A percentile compares a stretch with the other conserved stretches of the same genome.
phyloP scores from a whole-genome alignment of 2,329 filamentous ascomycete genomes.

The Penicillium crustosum region DNA sequence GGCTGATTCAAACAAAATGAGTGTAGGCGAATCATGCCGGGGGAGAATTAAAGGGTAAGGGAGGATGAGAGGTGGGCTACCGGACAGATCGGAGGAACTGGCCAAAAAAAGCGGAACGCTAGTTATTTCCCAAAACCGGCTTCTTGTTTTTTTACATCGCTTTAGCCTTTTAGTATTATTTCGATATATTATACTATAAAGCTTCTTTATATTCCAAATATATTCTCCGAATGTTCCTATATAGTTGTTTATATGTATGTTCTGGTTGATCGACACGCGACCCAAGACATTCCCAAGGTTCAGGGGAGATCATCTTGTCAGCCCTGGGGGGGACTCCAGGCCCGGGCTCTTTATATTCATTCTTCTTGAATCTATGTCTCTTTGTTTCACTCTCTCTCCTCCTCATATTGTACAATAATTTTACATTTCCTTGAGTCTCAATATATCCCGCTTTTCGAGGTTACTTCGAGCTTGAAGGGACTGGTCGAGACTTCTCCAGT shows the following conservation, averaged over 20 bases:
- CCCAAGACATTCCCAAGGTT: constrained; percentile 6
- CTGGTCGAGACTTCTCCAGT: constrained; percentile 39
- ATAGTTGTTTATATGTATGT: neutral
- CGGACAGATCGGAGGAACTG: constrained; percentile 26
- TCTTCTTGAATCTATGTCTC: neutral
- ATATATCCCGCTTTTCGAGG: neutral
- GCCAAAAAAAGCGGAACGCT: constrained; percentile 19
- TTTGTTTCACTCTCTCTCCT: neutral
- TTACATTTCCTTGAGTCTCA: neutral
- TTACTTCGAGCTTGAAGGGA: constrained; percentile 9
- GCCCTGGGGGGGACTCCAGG: neutral
- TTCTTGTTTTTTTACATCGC: constrained; percentile 1
- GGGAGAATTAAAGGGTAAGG: constrained; percentile 12
- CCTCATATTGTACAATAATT: constrained; percentile 8
- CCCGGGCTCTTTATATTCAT: neutral
- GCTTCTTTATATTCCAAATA: neutral
- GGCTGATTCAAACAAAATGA: constrained; percentile 9
- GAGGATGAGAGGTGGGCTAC: constrained; percentile 21
- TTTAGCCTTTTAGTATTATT: neutral
- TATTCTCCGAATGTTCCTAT: neutral
- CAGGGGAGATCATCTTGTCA: constrained; percentile 8
- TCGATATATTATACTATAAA: neutral
- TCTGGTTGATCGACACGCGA: constrained; percentile 13
- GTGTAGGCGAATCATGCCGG: constrained; percentile 15
- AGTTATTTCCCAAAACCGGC: constrained; percentile 16